Evolutionary conservation across 805 yeast species (phyloP), one percentile per base, ranked within the genome.

Genomic region (Torulaspora franciscae): DNA sequence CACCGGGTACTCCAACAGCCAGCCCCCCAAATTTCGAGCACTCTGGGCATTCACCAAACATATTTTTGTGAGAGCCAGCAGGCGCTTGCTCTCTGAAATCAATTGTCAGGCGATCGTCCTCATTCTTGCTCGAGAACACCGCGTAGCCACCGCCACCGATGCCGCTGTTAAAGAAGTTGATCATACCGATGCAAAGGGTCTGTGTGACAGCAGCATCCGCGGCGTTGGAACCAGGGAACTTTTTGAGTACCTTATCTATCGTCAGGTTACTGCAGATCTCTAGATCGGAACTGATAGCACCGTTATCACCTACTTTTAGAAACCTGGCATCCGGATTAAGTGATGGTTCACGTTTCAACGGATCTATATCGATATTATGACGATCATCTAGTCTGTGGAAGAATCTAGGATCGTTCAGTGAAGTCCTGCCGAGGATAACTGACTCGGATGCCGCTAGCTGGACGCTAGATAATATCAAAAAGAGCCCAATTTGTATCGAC

Each of bases 41-140:
- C 8, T 76, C 77, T 11, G 70, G 68, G 23, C 51, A 43, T 4
- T 61, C 61, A 29, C 68, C 64, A 50, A 69, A 89, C 95, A 90
- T 88, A 51, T 81, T 71, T 50, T 77, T 76, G 54, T 69, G 68
- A 3, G 93, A 77, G 1, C 41, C 56, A 2, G 59, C 64, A 0
- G 98, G 97, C 0, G 97, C 96, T 70, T 76, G 78, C 62, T 91
- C 99, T 50, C 99, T 72, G 25, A 93, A 95, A 65, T 91, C 95
- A 33, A 90, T 78, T 24, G 82, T 72, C 2, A 83, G 51, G 1
- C 83, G 76, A 1, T 74, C 72, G 6, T 74, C 72, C 9, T 72
- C 68, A 23, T 62, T 65, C 34, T 60, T 43, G 22, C 55, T 48
- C 2, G 63, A 51, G 42, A 46, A 51, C 1, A 80, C 75, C 35